Conservation (phyloP, 108 stramenopile genomes). For the Schizochytrium sp. region DNA sequence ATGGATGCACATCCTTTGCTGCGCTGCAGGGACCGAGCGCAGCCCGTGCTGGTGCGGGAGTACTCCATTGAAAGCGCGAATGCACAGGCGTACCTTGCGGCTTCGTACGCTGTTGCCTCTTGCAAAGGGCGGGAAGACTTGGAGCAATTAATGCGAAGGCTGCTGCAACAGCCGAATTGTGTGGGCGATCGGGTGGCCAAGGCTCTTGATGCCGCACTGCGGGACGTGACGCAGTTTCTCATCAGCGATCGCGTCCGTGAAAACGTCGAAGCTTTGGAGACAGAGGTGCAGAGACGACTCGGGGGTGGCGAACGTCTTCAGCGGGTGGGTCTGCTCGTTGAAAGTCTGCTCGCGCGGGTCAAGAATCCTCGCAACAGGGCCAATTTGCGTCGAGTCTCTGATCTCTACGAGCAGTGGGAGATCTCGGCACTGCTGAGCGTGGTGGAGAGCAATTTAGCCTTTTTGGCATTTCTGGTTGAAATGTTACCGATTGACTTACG, state of each 20-base stretch:
- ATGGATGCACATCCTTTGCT: not conserved
- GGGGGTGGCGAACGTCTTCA: not conserved
- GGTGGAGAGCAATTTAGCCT: not conserved
- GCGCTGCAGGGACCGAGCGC: not conserved
- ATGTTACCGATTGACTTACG: not conserved
- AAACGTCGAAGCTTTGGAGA: not conserved
- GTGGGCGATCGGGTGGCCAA: not conserved
- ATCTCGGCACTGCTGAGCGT: not conserved
- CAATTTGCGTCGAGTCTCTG: not conserved
- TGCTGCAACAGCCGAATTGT: not conserved
- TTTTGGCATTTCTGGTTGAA: not conserved
- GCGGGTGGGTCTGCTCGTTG: not conserved
- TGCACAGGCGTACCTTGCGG: not conserved
- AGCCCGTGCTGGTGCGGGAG: not conserved
- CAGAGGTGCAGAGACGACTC: not conserved
- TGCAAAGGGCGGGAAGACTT: not conserved
- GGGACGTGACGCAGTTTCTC: not conserved
- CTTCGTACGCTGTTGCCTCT: not conserved
- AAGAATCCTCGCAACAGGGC: not conserved
- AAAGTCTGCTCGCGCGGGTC: not conserved
- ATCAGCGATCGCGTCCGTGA: not conserved
- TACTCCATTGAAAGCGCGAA: not conserved
- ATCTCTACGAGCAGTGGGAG: not conserved
- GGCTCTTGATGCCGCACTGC: too few species aligned
- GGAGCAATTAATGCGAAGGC: not conserved